A percentile compares a stretch with the other conserved stretches of the same genome.
Evolutionary conservation across 2,329 filamentous ascomycete species (phyloP).

Genomic region (Monosporascus cannonballus): DNA sequence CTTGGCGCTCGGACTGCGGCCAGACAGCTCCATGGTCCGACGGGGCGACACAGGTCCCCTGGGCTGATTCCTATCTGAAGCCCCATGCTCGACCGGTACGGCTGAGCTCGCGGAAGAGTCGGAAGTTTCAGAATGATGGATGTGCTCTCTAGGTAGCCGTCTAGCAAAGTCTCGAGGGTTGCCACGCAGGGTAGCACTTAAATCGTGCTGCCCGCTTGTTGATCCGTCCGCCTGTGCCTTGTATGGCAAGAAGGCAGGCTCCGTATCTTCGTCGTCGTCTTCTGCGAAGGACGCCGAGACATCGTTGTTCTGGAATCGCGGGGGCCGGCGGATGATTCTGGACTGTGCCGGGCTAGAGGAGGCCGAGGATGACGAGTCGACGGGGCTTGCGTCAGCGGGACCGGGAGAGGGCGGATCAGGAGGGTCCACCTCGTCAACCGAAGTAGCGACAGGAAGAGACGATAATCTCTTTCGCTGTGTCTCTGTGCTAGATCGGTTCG

Average conservation of each 20-base stretch:
- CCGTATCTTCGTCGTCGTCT: constrained; percentile 50
- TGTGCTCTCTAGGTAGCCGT: constrained; percentile 25
- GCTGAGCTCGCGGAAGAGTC: constrained; percentile 57
- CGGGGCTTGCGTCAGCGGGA: constrained; percentile 31
- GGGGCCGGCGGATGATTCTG: constrained; percentile 54
- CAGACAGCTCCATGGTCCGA: constrained; percentile 52
- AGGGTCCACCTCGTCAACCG: constrained; percentile 28
- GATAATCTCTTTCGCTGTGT: constrained; percentile 37
- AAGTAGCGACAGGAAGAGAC: constrained; percentile 35
- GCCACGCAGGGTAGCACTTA: constrained; percentile 47
- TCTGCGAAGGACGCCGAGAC: constrained; percentile 31
- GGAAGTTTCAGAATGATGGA: constrained; percentile 48
- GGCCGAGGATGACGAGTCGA: constrained; percentile 25
- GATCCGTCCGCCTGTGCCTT: constrained; percentile 23
- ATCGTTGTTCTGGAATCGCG: constrained; percentile 40
- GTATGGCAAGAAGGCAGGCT: constrained; percentile 50
- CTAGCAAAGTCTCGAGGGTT: constrained; percentile 32
- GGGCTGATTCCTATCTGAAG: constrained; percentile 26
- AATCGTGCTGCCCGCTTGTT: constrained; percentile 31
- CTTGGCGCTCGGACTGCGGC: constrained; percentile 45
- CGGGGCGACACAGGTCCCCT: constrained; percentile 50
- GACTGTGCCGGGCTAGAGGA: constrained; percentile 48
- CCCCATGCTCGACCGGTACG: constrained; percentile 29
- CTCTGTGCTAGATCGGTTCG: constrained; percentile 21
- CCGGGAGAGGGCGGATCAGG: constrained; percentile 37